Evolutionary conservation across 2,329 filamentous ascomycete genomes (phyloP).

Genomic region (Xylariaceae sp.): DNA sequence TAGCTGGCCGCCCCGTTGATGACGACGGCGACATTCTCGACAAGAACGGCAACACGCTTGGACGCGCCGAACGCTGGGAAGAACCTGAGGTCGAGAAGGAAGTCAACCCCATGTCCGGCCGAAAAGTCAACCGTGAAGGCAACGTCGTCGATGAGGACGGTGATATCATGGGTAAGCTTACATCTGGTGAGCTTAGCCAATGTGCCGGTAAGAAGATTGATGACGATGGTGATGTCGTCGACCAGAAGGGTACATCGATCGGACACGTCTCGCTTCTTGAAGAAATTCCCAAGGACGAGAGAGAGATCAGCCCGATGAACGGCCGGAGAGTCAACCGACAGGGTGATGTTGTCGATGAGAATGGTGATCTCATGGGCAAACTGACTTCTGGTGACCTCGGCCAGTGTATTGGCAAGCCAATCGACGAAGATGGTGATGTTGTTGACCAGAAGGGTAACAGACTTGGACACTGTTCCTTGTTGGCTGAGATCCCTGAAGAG

Average conservation of each 20-base stretch:
- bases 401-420: conserved; percentile 62
- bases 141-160: conserved; percentile 57
- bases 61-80: conserved; percentile 58
- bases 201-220: conserved; percentile 68
- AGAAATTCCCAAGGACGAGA: conserved; percentile 39
- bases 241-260: conserved; percentile 62
- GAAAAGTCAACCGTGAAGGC: conserved; percentile 55
- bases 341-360: conserved; percentile 54
- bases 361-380: conserved; percentile 60
- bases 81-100: conserved; percentile 51
- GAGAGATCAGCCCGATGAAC: conserved; percentile 23
- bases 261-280: conserved; percentile 66
- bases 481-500: conserved; percentile 34
- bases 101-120: conserved; percentile 49
- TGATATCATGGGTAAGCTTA: conserved; percentile 62
- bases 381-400: conserved; percentile 61
- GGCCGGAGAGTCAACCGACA: conserved; percentile 54
- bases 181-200: conserved; percentile 61
- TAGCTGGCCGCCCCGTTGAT: conserved; percentile 72
- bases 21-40: conserved; percentile 80
- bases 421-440: conserved; percentile 68
- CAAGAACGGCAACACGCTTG: conserved; percentile 61
- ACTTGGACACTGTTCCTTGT: conserved; percentile 63
- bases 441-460: conserved; percentile 63
- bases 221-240: conserved; percentile 66